These are phyloP conservation scores for Camelina neglecta DNA, from an alignment of 345 rosid species.

Conservation along the genomic window DNA sequence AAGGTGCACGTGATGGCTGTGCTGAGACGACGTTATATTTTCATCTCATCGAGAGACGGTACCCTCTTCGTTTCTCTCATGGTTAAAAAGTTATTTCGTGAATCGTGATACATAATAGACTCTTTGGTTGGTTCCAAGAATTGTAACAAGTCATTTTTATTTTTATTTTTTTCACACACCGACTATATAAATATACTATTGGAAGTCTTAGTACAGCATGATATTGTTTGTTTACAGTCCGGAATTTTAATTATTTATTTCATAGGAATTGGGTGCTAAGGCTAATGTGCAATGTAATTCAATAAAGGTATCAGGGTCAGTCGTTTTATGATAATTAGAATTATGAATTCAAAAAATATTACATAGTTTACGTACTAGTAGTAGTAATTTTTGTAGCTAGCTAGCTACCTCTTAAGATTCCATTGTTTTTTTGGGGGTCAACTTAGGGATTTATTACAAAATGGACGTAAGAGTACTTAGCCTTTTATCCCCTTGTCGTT, in stretches of 20 bases:
- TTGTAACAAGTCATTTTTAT: constrained; percentile 2
- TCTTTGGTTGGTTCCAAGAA: constrained; percentile 29
- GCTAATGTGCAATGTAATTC: not conserved
- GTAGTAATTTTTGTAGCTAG: not conserved
- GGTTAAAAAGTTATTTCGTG: constrained; percentile 25
- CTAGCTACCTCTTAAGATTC: not conserved
- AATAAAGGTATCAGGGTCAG: not conserved
- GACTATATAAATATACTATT: not conserved
- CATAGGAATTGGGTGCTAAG: constrained; percentile 9
- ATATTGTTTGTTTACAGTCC: not conserved
- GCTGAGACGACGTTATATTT: constrained; percentile 25
- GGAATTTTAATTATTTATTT: not conserved
- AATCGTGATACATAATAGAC: constrained; percentile 2
- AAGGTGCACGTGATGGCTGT: constrained; percentile 25
- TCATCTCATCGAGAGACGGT: constrained; percentile 26
- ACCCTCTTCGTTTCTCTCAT: constrained; percentile 19
- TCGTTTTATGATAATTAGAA: not conserved
- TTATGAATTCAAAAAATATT: not conserved
- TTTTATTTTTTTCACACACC: not conserved
- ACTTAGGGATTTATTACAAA: constrained; percentile 33
- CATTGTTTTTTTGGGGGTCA: constrained; percentile 11
- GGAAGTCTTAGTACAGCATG: not conserved
- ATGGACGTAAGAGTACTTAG: constrained; percentile 31
- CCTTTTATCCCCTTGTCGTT: constrained; percentile 36
- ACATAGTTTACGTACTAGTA: not conserved